Percentiles rank a stretch among this genome's conserved stretches.
Evolutionary conservation across 2,329 filamentous ascomycete species (phyloP).

Genomic region (Truncatella angustata): DNA sequence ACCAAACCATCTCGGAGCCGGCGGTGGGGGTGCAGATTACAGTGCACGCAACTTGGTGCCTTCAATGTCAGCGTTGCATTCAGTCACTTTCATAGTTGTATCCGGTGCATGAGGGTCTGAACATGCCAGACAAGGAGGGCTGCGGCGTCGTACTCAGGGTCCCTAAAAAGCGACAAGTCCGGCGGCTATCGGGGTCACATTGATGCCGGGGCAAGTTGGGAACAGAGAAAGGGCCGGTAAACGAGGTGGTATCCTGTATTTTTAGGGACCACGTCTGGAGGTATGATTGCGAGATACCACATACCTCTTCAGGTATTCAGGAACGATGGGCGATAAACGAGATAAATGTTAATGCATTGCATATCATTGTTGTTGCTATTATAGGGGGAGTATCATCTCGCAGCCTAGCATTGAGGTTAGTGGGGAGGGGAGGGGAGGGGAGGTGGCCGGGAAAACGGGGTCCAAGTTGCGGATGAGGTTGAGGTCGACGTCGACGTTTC

Average conservation of each 20-base stretch:
- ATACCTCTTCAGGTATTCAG: not conserved
- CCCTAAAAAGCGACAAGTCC: not conserved
- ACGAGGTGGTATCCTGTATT: not conserved
- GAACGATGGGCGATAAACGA: not conserved
- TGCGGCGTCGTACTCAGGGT: no score
- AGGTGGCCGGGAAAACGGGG: not conserved
- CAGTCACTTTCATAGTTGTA: no score
- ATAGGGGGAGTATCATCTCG: no score
- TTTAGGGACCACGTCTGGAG: not conserved
- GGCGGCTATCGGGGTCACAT: not conserved
- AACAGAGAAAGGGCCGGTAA: not conserved
- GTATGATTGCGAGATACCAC: not conserved
- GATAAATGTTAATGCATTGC: not conserved
- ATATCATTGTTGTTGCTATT: no score
- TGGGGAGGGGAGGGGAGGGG: no score
- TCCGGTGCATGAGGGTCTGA: not conserved
- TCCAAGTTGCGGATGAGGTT: not conserved
- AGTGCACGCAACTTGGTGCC: no score
- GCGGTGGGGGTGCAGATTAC: no score
- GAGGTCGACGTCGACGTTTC: not conserved
- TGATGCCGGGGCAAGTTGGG: not conserved
- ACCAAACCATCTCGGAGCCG: no score
- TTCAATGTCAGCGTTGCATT: no score
- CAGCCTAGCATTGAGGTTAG: no score
- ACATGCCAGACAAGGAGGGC: not conserved